These are phyloP conservation scores for Smallanthus sonchifolius DNA, from an alignment of 129 eudicot species.

Conservation along the genomic window DNA sequence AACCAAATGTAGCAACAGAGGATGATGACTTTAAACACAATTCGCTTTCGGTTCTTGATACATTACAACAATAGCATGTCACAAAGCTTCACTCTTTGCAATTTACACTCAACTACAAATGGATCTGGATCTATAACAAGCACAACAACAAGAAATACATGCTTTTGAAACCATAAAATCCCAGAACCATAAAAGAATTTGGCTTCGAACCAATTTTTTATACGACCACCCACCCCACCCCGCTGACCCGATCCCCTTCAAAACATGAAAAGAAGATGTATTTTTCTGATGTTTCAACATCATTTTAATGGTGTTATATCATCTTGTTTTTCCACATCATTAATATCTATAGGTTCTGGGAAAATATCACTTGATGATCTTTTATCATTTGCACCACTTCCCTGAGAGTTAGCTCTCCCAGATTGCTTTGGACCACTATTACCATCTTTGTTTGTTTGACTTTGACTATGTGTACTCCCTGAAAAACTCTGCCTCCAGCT, in stretches of 20 bases:
- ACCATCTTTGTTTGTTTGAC: conserved; percentile 37
- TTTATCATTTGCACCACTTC: conserved; percentile 57
- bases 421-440: conserved; percentile 29
- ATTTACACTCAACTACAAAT: conserved; percentile 25
- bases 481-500: conserved; percentile 82
- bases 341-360: conserved; percentile 49
- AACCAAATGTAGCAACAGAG: neutral
- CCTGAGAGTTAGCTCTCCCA: conserved; percentile 49
- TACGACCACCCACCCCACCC: neutral
- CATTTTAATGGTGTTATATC: conserved; percentile 8
- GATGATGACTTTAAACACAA: conserved; percentile 10
- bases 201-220: conserved; percentile 15
- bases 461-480: conserved; percentile 36
- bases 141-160: conserved; percentile 28
- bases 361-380: conserved; percentile 56
- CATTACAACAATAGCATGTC: conserved; percentile 12
- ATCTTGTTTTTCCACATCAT: conserved; percentile 42
- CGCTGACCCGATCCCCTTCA: neutral
- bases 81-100: conserved; percentile 24
- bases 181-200: conserved; percentile 21
- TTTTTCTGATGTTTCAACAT: conserved; percentile 2
- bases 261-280: neutral
- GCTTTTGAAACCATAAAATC: conserved; percentile 28
- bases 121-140: conserved; percentile 28
- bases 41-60: neutral